phyloP scores from a whole-genome alignment of 1,139 yeast genomes.

The Yamadazyma triangularis region DNA sequence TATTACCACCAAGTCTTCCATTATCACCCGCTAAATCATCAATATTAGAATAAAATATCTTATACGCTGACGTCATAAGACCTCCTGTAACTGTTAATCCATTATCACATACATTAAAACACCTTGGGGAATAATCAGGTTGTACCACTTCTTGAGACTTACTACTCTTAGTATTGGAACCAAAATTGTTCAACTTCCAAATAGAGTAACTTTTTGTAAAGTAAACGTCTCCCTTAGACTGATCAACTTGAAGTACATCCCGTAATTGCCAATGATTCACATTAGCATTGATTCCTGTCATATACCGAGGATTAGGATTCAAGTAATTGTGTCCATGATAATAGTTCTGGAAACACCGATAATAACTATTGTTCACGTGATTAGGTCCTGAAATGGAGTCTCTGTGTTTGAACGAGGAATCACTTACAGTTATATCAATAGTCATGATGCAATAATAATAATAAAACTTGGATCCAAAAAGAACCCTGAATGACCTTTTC shows the following conservation, averaged over 20 bases:
- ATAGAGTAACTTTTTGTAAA: slow-evolving; percentile 32
- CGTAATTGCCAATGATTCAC: slow-evolving; percentile 85
- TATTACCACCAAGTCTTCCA: slow-evolving; percentile 14
- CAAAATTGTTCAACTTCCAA: slow-evolving; percentile 15
- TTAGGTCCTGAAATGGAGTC: slow-evolving; percentile 1
- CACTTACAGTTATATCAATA: slow-evolving; percentile 3
- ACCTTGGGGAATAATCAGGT: slow-evolving; percentile 58
- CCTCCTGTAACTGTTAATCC: slow-evolving; percentile 74
- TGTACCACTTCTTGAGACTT: slow-evolving; percentile 31
- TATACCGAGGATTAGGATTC: slow-evolving; percentile 34
- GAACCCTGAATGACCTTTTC: no score
- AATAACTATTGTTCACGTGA: slow-evolving; percentile 6
- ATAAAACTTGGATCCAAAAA: no score
- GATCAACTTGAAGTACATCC: slow-evolving; percentile 57
- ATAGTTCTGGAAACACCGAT: slow-evolving; percentile 40
- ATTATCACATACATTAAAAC: slow-evolving; percentile 53
- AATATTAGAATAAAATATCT: slow-evolving; percentile 23
- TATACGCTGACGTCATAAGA: slow-evolving; percentile 33
- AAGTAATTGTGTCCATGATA: slow-evolving; percentile 39
- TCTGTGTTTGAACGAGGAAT: slow-evolving; percentile 1
- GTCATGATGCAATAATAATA: no score
- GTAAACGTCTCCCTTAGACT: slow-evolving; percentile 23
- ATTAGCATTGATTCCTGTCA: slow-evolving; percentile 25
- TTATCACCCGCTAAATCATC: slow-evolving; percentile 17
- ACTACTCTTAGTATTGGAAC: no score